Evolutionary conservation across 2,329 filamentous ascomycete species (phyloP), one percentile per base, ranked within the genome.

Genomic region (Talaromyces sp.): DNA sequence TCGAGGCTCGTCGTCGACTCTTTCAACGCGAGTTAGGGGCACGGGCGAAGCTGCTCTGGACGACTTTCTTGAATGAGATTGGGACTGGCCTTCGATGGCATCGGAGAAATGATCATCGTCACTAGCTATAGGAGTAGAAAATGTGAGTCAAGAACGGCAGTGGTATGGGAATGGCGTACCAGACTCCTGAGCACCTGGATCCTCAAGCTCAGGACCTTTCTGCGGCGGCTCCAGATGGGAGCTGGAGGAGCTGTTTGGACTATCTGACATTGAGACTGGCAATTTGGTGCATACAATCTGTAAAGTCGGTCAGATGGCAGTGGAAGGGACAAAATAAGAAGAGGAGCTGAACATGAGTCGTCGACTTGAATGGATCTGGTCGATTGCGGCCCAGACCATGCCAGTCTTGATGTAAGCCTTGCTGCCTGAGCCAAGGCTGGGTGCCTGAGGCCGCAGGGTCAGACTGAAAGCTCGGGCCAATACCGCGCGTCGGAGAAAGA

Each of bases 21-120:
- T 80, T 71, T 87, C 84, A 25, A 86, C 82, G 62, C 84, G 77
- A n/a, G 83, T 86, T 53, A 79, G 77, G 25, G 84, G 84, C 57
- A 85, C 79, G 54, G 82, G 80, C 9, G 82, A 84, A 48, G 72
- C 72, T 63, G 73, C 69, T 63, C 75, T 70, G 54, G 77, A 76
- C 52, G 67, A 67, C 67, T 67, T 65, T 62, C 66, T 69, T 62
- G 69, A 72, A 61, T 64, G 63, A 58, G 69, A 66, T 66, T 63
- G 66, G 33, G 64, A 61, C 46, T 73, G 72, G 64, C 82, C 84
- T 75, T 87, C 84, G 43, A 79, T 82, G 58, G 84, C 84, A 67
- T 87, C 84, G 48, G 84, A 85, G 70, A 87, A 87, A 71, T 86
- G 82, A 61, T 87, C 84, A 51, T 83, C 77, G 53, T 77, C 80